Base-by-base conservation (phyloP, 768 basidiomycete genomes). In the Lepiota brunneoincarnata region DNA sequence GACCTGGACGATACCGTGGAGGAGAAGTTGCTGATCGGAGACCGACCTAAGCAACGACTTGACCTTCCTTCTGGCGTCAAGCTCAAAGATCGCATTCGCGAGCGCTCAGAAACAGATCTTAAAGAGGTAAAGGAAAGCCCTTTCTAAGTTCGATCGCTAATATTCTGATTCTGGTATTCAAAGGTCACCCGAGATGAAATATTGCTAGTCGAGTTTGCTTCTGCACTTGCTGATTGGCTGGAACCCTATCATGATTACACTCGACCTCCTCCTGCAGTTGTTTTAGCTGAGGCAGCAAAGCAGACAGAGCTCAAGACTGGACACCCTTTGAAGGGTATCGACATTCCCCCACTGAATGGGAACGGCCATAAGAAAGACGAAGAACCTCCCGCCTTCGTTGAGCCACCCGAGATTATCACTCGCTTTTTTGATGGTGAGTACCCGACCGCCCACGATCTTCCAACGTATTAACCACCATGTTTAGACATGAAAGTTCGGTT, bases 1-100 rank as follows among this genome's bases (percentile, higher is more conserved):
- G 89, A 93, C 61, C 72, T 92, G 40, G 87, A 91, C 61, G 87
- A 90, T 58, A 82, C 77, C 0, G 87, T 89, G 0, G 89, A 92
- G 67, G 89, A 91, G 61, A 91, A 89, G 61, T 75, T 91, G 10
- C 74, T 91, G 38, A 84, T 90, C 54, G 88, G 90, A 21, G 90
- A 92, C 69, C 79, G 88, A 21, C 88, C 88, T 2, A 90, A 87
- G 64, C 82, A 81, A 59, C 81, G 74, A 40, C 66, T 72, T 17
- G 75, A 78, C 41, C 72, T 78, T 0, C 76, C 81, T 40, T 74
- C 72, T 17, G 75, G 75, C 42, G 58, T 80, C 20, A 75, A 84
- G 10, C 62, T 90, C 37, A 74, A 69, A 37, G 81, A 89, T 49
- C 84, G 90, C 45, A 72, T 91, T 2, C 64, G 75, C 7, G 63